phyloP scores from a whole-genome alignment of 2,329 filamentous ascomycete species.

The Apiospora kogelbergensis region DNA sequence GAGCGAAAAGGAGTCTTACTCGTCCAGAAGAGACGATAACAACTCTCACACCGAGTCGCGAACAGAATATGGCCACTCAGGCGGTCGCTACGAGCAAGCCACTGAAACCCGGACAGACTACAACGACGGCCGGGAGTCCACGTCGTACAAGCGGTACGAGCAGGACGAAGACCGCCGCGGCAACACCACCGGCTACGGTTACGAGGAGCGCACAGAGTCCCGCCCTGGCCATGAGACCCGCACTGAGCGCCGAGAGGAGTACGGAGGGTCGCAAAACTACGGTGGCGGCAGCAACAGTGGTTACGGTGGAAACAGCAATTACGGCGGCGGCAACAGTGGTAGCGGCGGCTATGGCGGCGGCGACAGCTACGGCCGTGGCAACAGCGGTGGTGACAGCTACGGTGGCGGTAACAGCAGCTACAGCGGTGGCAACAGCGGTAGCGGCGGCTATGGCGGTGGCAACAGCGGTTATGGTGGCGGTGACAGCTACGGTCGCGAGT shows the following conservation, averaged over 20 bases:
- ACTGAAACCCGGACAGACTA: conserved; percentile 60
- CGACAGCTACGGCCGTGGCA: conserved; percentile 19
- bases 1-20: conserved; percentile 53
- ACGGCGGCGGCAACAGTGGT: conserved; percentile 15
- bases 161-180: conserved; percentile 46
- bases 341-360: conserved; percentile 24
- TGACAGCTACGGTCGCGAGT: conserved; percentile 8
- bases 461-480: conserved; percentile 8
- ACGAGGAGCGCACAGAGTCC: conserved; percentile 58
- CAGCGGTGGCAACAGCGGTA: conserved; percentile 20
- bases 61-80: conserved; percentile 60
- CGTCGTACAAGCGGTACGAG: conserved; percentile 63
- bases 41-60: conserved; percentile 62
- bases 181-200: conserved; percentile 51
- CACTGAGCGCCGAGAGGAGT: conserved; percentile 51
- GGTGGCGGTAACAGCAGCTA: conserved; percentile 22
- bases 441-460: conserved; percentile 16
- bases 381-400: conserved; percentile 17
- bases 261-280: conserved; percentile 25
- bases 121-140: conserved; percentile 54
- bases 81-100: conserved; percentile 59
- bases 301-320: conserved; percentile 23
- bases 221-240: conserved; percentile 58
- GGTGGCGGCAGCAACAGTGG: too few relatives aligned
- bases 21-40: conserved; percentile 51